Evolutionary conservation across 2,329 filamentous ascomycete species (phyloP), one percentile per base, ranked within the genome.

Genomic region (Pseudocercospora macadamiae): DNA sequence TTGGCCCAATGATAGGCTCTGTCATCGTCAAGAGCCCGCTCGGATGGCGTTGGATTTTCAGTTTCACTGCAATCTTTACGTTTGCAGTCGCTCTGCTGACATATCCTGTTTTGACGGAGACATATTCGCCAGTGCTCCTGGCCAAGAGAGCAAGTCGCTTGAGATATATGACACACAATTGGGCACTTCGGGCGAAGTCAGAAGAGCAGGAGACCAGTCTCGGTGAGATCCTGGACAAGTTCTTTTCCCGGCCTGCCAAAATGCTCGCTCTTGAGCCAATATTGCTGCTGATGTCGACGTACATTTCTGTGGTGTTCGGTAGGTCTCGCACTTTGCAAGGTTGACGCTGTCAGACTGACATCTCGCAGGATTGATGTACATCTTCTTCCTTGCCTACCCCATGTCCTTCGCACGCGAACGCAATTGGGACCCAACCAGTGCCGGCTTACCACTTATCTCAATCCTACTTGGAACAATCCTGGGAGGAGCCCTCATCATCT

Each of bases 371-470:
- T 60, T 71, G 10, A 56, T 72, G 10, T 72, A 68, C 54, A 59
- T 63, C 34, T 71, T 72, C 61, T 72, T 72, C 59, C 63, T 61
- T 5, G 70, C 68, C 1, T 73, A 65, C 37, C 70, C 70, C 3
- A 68, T 63, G 51, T 64, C 74, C 10, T 96, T 96, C 70, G 73
- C 80, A 23, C 82, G 80, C 25, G 86, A 89, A 32, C 89, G 96
- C 71, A 86, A 84, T 14, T 92, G 96, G 76, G 85, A 84, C 51
- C 79, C 91, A 3, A 93, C 88, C 80, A 88, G 95, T 73, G 80
- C 84, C 12, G 92, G 91, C 16, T 76, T 95, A 55, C 83, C 86
- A 7, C 96, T 96, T 73, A 68, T 93, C 44, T 89, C 86, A 7
- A 82, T 90, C 59, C 79, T 89, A 51, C 75, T 86, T 2, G 87